phyloP scores from a whole-genome alignment of 139 green algal species.

The Haematococcus lacustris region DNA sequence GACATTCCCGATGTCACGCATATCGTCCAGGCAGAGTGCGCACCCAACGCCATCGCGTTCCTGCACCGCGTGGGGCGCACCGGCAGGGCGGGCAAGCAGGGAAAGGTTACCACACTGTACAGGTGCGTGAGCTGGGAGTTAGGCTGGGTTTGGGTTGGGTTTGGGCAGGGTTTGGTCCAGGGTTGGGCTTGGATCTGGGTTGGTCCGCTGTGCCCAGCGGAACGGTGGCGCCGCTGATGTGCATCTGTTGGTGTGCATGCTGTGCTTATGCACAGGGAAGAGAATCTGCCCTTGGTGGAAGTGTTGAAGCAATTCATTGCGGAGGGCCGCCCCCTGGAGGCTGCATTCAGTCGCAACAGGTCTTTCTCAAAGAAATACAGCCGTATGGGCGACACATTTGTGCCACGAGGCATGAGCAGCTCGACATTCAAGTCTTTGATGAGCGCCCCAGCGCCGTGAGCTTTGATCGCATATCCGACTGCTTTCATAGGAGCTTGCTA shows the following conservation, averaged over 20 bases:
- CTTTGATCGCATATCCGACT: no score
- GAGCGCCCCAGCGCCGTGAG: no score
- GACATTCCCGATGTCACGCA: conserved; percentile 79
- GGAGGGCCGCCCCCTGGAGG: conserved; percentile 66
- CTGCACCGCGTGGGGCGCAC: conserved; percentile 85
- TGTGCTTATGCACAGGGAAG: conserved; percentile 1
- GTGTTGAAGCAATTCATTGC: conserved; percentile 53
- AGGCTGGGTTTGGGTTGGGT: no score
- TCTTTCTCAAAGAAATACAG: conserved; percentile 88
- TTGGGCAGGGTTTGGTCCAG: no score
- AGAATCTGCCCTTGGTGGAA: conserved; percentile 51
- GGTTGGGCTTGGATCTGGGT: no score
- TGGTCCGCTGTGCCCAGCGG: no score
- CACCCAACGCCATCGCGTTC: conserved; percentile 85
- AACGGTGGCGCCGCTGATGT: no score
- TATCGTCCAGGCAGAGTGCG: conserved; percentile 87
- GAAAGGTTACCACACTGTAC: conserved; percentile 82
- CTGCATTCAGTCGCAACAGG: conserved; percentile 85
- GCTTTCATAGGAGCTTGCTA: no score
- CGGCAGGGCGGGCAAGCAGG: conserved; percentile 58
- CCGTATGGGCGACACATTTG: conserved; percentile 66
- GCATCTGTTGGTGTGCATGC: no score
- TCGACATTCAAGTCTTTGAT: not conserved
- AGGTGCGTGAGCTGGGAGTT: conserved; percentile 5
- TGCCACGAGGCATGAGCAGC: conserved; percentile 52